A percentile compares a stretch with the other conserved stretches of the same genome.
phyloP scores from a whole-genome alignment of 371 early-diverging fungal species.

The Zopfochytrium polystomum region DNA sequence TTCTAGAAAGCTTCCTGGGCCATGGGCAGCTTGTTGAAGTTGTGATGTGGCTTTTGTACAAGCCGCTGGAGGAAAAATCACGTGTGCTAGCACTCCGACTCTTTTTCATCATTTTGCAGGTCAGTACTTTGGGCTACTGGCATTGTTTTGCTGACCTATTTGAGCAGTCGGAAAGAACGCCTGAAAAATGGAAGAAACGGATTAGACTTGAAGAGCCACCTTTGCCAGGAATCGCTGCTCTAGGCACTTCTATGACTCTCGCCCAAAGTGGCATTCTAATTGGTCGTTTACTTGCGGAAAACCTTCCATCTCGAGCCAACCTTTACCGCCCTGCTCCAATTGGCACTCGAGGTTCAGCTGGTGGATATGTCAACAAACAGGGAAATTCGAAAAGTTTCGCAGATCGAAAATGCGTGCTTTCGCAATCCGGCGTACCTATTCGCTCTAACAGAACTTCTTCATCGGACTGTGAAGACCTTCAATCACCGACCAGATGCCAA shows the following conservation, averaged over 20 bases:
- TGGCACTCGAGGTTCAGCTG: constrained; percentile 32
- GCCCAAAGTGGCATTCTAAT: constrained; percentile 14
- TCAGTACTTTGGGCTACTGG: constrained; percentile 6
- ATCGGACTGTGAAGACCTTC: neutral
- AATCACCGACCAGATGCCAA: neutral
- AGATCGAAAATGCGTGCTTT: constrained; percentile 15
- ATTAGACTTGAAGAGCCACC: constrained; percentile 32
- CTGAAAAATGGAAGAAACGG: constrained; percentile 35
- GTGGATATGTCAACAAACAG: constrained; percentile 26
- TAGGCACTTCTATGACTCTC: neutral
- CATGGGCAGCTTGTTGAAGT: constrained; percentile 13
- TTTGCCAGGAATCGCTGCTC: neutral
- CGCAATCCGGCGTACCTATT: constrained; percentile 17
- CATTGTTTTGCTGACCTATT: constrained; percentile 7
- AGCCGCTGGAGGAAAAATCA: constrained; percentile 9
- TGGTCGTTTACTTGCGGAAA: constrained; percentile 10
- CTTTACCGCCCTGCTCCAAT: constrained; percentile 31
- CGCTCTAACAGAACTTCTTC: constrained; percentile 12
- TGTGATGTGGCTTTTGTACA: constrained; percentile 18
- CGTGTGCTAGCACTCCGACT: constrained; percentile 14
- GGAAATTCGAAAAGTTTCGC: constrained; percentile 5
- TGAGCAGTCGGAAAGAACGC: constrained; percentile 14
- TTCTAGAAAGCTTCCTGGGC: constrained; percentile 21
- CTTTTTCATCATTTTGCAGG: constrained; percentile 21
- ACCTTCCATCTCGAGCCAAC: constrained; percentile 7